Percentiles rank a stretch among this genome's conserved stretches.
Conservation (phyloP, 2,329 filamentous ascomycete genomes). For the Cordyceps militaris region DNA sequence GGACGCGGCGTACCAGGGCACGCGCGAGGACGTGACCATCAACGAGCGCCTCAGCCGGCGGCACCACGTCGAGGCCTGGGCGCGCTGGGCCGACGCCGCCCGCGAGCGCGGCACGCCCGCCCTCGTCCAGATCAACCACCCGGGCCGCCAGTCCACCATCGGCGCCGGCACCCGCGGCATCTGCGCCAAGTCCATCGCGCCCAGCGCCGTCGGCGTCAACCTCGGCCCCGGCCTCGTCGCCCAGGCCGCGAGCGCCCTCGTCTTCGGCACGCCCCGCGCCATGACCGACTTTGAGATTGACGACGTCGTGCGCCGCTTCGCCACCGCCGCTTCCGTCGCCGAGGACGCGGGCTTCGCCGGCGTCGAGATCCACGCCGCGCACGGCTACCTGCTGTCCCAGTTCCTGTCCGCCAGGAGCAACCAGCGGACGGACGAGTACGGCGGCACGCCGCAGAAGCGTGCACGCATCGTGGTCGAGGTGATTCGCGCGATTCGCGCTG, state of each 20-base stretch:
- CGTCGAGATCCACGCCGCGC: conserved; percentile 40
- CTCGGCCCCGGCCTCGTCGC: conserved; percentile 33
- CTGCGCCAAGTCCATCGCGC: conserved; percentile 34
- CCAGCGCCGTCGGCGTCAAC: conserved; percentile 35
- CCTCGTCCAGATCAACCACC: conserved; percentile 41
- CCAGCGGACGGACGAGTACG: conserved; percentile 46
- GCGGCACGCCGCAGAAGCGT: conserved; percentile 42
- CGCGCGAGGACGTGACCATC: conserved; percentile 27
- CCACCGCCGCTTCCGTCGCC: conserved; percentile 41
- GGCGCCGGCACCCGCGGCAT: conserved; percentile 31
- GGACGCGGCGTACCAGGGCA: conserved; percentile 31
- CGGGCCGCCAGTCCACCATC: conserved; percentile 36
- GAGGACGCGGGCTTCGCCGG: conserved; percentile 40
- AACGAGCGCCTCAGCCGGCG: conserved; percentile 18
- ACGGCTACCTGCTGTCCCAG: conserved; percentile 52
- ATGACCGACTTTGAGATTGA: conserved; percentile 50
- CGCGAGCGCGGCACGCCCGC: conserved; percentile 29
- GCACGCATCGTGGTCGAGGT: conserved; percentile 46
- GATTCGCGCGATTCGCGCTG: conserved; percentile 34
- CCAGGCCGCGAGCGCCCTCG: conserved; percentile 23
- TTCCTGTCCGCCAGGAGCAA: conserved; percentile 48
- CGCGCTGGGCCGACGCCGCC: conserved; percentile 27
- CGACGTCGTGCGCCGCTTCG: conserved; percentile 45
- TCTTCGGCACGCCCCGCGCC: conserved; percentile 48
- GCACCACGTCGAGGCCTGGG: conserved; percentile 31